Evolutionary conservation across 495 filamentous ascomycete species (phyloP).

Genomic region (Penicillium samsonianum): DNA sequence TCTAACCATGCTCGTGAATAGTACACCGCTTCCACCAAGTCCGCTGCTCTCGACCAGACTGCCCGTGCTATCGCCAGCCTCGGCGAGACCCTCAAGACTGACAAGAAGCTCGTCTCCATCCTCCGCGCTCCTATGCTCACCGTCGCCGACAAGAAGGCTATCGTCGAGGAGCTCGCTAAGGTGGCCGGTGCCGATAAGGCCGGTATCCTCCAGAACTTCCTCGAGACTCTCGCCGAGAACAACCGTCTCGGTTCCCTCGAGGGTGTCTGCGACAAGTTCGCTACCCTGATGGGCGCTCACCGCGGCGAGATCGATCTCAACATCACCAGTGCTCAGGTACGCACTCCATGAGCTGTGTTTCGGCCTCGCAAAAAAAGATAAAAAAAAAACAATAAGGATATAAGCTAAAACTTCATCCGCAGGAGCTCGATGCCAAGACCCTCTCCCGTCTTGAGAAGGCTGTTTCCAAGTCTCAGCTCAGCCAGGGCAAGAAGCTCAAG

Average conservation of each 20-base stretch:
- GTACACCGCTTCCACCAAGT: constrained; percentile 95
- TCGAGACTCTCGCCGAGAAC: constrained; percentile 87
- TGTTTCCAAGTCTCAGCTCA: constrained; percentile 84
- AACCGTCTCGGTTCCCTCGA: constrained; percentile 85
- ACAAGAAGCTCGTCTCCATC: constrained; percentile 74
- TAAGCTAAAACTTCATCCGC: constrained; percentile 19
- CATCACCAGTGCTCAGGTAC: constrained; percentile 86
- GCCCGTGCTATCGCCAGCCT: constrained; percentile 74
- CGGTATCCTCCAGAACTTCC: constrained; percentile 91
- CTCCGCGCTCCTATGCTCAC: constrained; percentile 79
- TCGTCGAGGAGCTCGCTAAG: constrained; percentile 83
- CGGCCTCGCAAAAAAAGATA: background rate
- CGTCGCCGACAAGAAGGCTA: constrained; percentile 73
- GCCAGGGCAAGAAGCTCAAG: constrained; percentile 95
- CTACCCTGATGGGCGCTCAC: constrained; percentile 79
- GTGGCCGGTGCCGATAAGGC: constrained; percentile 67
- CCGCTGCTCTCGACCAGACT: constrained; percentile 75
- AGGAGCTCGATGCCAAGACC: constrained; percentile 88
- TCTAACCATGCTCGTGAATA: constrained; percentile 38
- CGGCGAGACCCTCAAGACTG: constrained; percentile 69
- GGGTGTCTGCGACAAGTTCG: constrained; percentile 85
- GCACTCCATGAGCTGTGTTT: constrained; percentile 17
- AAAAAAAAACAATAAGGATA: background rate
- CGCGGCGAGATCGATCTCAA: constrained; percentile 90
- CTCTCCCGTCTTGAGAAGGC: constrained; percentile 81